These are phyloP conservation scores for Neostapfia colusana DNA, from an alignment of 176 grass and related monocot species.

Conservation along the genomic window DNA sequence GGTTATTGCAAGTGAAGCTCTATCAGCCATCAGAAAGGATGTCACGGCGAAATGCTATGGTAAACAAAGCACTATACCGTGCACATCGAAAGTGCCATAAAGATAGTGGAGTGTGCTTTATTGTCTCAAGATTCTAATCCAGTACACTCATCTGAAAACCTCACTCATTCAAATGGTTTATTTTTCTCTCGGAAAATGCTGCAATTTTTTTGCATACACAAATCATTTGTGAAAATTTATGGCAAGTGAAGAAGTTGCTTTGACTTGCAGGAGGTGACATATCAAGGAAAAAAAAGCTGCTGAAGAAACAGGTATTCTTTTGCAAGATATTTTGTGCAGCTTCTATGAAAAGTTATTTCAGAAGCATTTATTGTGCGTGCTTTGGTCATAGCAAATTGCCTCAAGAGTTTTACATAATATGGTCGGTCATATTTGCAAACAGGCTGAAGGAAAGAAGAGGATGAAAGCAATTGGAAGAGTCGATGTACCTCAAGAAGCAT, in stretches of 20 bases:
- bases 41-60: conserved; percentile 98
- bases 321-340: not conserved
- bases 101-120: conserved; percentile 9
- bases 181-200: not conserved
- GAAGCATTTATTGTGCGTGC: not conserved
- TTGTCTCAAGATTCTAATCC: conserved; percentile 11
- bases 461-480: conserved; percentile 97
- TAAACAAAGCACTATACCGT: conserved; percentile 46
- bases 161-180: conserved; percentile 13
- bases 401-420: not conserved
- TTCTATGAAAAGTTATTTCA: not conserved
- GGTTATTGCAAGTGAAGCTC: conserved; percentile 90
- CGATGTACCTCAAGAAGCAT: conserved; percentile 96
- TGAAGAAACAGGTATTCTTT: conserved; percentile 85
- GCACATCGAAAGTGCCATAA: conserved; percentile 30
- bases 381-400: conserved; percentile 3
- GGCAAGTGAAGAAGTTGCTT: not conserved
- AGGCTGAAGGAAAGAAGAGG: conserved; percentile 98
- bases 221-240: conserved; percentile 1
- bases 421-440: conserved; percentile 39
- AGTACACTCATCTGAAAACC: not conserved
- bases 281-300: conserved; percentile 95
- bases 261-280: conserved; percentile 83
- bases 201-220: not conserved
- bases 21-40: conserved; percentile 97